Conservation (phyloP, 306 rosid genomes). For the Cajanus cajan region DNA sequence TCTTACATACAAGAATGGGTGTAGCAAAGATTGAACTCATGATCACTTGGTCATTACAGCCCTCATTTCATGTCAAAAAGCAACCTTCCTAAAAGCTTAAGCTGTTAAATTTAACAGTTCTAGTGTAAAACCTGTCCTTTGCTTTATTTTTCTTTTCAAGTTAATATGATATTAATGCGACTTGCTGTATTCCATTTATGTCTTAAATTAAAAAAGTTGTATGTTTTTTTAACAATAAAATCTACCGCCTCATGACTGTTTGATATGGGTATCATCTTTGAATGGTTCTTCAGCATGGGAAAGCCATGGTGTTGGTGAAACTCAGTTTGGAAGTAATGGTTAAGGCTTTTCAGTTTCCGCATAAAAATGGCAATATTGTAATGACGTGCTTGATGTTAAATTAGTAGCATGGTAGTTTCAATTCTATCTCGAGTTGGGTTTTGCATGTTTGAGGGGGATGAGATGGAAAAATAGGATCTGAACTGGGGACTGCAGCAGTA, state of each 20-base stretch:
- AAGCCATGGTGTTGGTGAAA: background rate
- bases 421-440: background rate
- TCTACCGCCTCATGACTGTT: background rate
- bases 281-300: background rate
- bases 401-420: background rate
- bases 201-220: background rate
- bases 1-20: background rate
- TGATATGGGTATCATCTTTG: background rate
- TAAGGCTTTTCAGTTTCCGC: background rate
- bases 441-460: background rate
- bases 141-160: background rate
- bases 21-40: background rate
- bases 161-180: background rate
- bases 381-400: background rate
- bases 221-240: slow-evolving; percentile 1
- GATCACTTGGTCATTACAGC: slow-evolving; percentile 19
- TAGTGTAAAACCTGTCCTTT: background rate
- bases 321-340: background rate
- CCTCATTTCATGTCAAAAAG: slow-evolving; percentile 22
- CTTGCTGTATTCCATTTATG: background rate
- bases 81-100: background rate
- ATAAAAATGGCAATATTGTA: background rate
- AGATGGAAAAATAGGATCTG: slow-evolving; percentile 16
- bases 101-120: background rate
- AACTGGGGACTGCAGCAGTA: background rate